Evolutionary conservation across 2,329 filamentous ascomycete species (phyloP).

Genomic region (Penicillium sp.): DNA sequence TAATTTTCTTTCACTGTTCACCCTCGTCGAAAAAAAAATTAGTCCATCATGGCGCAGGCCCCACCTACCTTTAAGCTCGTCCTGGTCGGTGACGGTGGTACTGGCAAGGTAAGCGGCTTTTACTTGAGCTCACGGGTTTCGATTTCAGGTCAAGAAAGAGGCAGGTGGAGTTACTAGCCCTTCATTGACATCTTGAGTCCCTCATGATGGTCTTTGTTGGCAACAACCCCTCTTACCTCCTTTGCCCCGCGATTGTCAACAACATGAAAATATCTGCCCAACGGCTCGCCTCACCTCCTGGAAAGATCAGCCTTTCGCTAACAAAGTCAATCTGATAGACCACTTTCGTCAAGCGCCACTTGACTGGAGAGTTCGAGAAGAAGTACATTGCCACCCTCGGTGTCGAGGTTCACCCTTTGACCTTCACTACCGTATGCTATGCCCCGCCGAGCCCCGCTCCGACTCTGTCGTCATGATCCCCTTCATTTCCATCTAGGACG

Average conservation of each 20-base stretch:
- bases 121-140: constrained; percentile 9
- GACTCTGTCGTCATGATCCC: constrained; percentile 9
- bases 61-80: constrained; percentile 98
- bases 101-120: constrained; percentile 80
- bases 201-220: constrained; percentile 6
- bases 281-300: constrained; percentile 23
- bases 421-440: constrained; percentile 96
- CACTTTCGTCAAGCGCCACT: constrained; percentile 99
- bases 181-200: constrained; percentile 11
- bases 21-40: constrained; percentile 29
- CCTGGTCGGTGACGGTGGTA: constrained; percentile 98
- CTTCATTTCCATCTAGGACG: constrained; percentile 10
- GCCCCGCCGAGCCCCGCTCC: constrained; percentile 52
- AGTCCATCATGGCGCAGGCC: constrained; percentile 61
- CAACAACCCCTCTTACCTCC: constrained; percentile 14
- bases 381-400: constrained; percentile 99
- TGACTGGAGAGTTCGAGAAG: constrained; percentile 99
- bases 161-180: constrained; percentile 2
- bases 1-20: constrained; percentile 18
- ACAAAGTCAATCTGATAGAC: constrained; percentile 63
- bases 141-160: constrained; percentile 3
- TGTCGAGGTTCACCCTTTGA: constrained; percentile 98
- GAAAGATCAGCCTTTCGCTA: constrained; percentile 29
- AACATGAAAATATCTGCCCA: constrained; percentile 34
- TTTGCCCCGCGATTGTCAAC: constrained; percentile 34